Evolutionary conservation across 148 eudicot species (phyloP).

Genomic region (Chenopodium formosanum): DNA sequence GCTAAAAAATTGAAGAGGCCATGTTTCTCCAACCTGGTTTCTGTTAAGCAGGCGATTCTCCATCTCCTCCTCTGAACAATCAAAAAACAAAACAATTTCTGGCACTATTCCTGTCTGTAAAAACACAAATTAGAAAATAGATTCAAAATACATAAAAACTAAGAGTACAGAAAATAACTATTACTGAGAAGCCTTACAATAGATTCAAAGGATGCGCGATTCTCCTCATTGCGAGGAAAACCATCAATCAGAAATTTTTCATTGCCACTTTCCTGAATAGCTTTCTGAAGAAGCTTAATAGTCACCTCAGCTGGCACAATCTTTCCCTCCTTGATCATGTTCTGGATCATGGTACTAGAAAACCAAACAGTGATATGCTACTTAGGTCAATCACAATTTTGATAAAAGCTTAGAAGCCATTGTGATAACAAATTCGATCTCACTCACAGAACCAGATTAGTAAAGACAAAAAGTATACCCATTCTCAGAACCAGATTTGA

Average conservation of each 20-base stretch:
- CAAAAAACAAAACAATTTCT: slow-evolving; percentile 68
- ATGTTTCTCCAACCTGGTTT: slow-evolving; percentile 57
- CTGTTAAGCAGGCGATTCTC: slow-evolving; percentile 71
- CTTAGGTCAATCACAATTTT: neutral
- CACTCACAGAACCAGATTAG: no score
- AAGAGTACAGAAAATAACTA: neutral
- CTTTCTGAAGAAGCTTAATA: slow-evolving; percentile 70
- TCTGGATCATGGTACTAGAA: slow-evolving; percentile 76
- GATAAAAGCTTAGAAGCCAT: no score
- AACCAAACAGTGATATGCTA: neutral
- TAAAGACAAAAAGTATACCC: slow-evolving; percentile 27
- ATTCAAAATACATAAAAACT: neutral
- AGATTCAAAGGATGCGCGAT: slow-evolving; percentile 77
- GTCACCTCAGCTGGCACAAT: slow-evolving; percentile 92
- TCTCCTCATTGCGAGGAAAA: slow-evolving; percentile 91
- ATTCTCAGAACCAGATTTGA: slow-evolving; percentile 48
- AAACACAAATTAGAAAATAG: slow-evolving; percentile 15
- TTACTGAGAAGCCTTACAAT: slow-evolving; percentile 48
- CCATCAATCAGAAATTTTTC: slow-evolving; percentile 89
- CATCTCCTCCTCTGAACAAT: slow-evolving; percentile 88
- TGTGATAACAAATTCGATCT: no score
- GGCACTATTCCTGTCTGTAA: slow-evolving; percentile 78
- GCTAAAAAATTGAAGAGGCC: neutral
- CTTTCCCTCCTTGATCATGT: slow-evolving; percentile 90
- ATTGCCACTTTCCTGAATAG: slow-evolving; percentile 56